Evolutionary conservation across 2,329 filamentous ascomycete genomes (phyloP), one percentile per base, ranked within the genome.

Genomic region (Colletotrichum spinosum): DNA sequence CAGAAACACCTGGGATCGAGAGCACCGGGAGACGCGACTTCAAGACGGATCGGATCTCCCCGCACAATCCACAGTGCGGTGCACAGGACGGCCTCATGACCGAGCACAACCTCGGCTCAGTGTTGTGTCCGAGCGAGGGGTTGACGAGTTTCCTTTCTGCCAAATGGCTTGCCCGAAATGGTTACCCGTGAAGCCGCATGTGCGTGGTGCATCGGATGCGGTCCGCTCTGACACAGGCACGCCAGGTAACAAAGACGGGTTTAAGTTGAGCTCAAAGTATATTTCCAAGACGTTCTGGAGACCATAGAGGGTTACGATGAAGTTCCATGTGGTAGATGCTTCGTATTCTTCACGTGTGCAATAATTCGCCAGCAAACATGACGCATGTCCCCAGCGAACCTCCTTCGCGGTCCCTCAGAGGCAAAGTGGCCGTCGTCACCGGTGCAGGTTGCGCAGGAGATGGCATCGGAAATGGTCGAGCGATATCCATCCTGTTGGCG

Each of bases 401-500:
- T 33, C 73, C 73, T 1, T 69, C 68, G 9, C 72, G 73, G 12
- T 69, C 67, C 42, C 67, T 76, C 39, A 56, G 53, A 10, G 74
- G 71, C 57, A 73, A 69, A 42, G 71, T 72, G 4, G 83, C 84
- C 49, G 86, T 89, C 56, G 82, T 89, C 35, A 88, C 86, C 0
- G 86, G 86, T n/a, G 86, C 87, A 12, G 86, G 87, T 13, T 84
- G 83, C 57, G 75, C 78, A 7, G 84, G 81, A 37, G 82, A 86
- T 45, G 87, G 86, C 1, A 86, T 90, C 49, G 87, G 87, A 5
- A 90, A 90, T 68, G 87, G 86, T 0, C 81, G 83, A 41, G 87
- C 83, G 0, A 83, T 84, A 59, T 83, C 87, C 2, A 84, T 90
- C 49, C 79, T 90, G 37, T 78, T 90, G 2, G 86, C 87, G 4